Base-by-base conservation (phyloP, 805 yeast species). In the Candida takata region DNA sequence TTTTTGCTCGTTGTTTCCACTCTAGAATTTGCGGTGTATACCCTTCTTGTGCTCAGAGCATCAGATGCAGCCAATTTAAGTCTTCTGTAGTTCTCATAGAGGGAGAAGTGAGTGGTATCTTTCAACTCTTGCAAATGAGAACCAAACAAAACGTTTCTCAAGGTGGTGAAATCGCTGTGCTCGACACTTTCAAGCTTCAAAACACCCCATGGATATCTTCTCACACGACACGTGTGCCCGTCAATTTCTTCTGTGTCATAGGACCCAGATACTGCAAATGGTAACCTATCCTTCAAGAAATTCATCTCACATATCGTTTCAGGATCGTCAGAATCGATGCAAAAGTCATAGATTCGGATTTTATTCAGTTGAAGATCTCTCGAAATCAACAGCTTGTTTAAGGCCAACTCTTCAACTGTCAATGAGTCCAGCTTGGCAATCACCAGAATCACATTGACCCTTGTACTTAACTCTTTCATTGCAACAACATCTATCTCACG, bases 381-480 rank as follows among this genome's bases (percentile, higher is more conserved):
- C 56, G 64, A 65, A 39, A 84, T 65, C 36, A 69, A 61, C 36
- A 63, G 57, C 55, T 82, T 82, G 57, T 72, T 69, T 20, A 57
- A 57, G 12, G 56, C 53, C 37, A 78, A 60, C 57, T 88, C 96
- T 3, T 69, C 55, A 16, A 67, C 68, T 0, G 95, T 84, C 47
- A 85, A 65, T 2, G 85, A 68, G 56, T 88, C 97, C 3, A 95
- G 78, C 51, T 84, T 81, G 25, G 84, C 74, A 39, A 88, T 73
- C 18, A 87, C 77, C 2, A 97, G 95, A 29, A 88, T 74, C 18
- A 90, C 70, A 60, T 88, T 88, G 15, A 84, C 95, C 45, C 78
- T 74, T 17, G 73, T 67, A 12, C 88, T 73, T 34, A 88, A 66
- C 31, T 70, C 65, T 47, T 67, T 74, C 80, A 88, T 83, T 35